Base-by-base conservation (phyloP, 257 asterid species). In the Ligustrum vulgare region DNA sequence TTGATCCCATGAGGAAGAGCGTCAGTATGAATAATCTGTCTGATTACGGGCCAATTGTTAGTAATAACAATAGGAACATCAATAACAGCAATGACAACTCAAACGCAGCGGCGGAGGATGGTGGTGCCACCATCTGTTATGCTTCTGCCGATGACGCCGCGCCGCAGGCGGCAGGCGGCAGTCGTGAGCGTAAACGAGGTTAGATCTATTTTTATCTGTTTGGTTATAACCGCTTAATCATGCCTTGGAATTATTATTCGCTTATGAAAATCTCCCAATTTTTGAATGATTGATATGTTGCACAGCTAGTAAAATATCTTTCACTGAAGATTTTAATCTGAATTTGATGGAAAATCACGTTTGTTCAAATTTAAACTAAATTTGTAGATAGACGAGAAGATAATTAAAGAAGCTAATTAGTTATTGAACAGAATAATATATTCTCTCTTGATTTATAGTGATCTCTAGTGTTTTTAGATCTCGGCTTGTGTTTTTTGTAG, bases 101-200 rank as follows among this genome's bases (percentile, higher is more conserved):
- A 3, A 85, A 78, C 84, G 72, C 28, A 25, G 84, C 79, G 28
- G 67, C 4, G n/a, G 84, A 77, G 41, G 84, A 69, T 56, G 86
- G 67, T 8, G 78, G n/a, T 7, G 67, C 67, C 64, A 56, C 63
- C 13, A 8, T 35, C 67, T 60, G 94, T 16, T 91, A 93, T 70
- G 96, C 91, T 31, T 87, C 98, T 51, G 97, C 97, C 28, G 93
- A 84, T 41, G 98, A 93, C 25, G 95, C 93, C 66, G 79, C 77
- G 64, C 84, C 84, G n/a, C 89, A 69, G 32, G 89, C 79, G 18
- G 51, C 90, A 33, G 83, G 71, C 81, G 85, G 84, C 16, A 82
- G 70, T 45, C 91, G 97, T 68, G 96, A 88, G 89, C 98, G 98
- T 45, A 93, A 93, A 83, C 86, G 97, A 91, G 98, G 98, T 91